Evolutionary conservation across 176 grass and related monocot species (phyloP), one percentile per base, ranked within the genome.

Genomic region (Hsuehochloa calcarea): DNA sequence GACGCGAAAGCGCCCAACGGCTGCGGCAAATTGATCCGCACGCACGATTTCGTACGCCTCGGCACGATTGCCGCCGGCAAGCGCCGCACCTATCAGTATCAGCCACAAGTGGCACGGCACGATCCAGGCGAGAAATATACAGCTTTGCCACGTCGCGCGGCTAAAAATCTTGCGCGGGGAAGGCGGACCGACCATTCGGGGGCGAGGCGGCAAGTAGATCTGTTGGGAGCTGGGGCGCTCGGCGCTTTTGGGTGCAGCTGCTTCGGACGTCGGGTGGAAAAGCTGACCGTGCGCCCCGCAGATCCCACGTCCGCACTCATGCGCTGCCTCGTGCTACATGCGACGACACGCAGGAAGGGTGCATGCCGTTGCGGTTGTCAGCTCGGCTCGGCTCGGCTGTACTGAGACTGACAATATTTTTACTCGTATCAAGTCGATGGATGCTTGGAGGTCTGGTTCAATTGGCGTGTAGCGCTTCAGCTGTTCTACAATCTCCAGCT

Each of bases 181-280:
- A 17, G 49, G 49, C 49, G 29, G 20, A 12, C 70, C n/a, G 20
- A 59, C 55, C 55, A 5, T 34, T n/a, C 39, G 60, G 15, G 9
- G 13, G 22, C 1, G 55, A 46, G 19, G 25, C 11, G 29, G 58
- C 75, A 44, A 34, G 68, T n/a, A 29, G 66, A 29, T 26, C 65
- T 27, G 19, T 0, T 4, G 68, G n/a, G 39, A 8, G 10, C 3
- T 10, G 66, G 2, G 54, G 77, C 55, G 58, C 17, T 35, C 52
- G 79, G 6, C 69, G 65, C 72, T 86, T 82, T 86, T 78, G 88
- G 84, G 78, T 44, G 84, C 88, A 82, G 72, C 72, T 4, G 27
- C 79, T 51, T 46, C 29, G 88, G 78, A 25, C 58, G 75, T 39
- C 74, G 58, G 67, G 69, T 61, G 56, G 58, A 4, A 84, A 84